phyloP scores from a whole-genome alignment of 345 rosid genomes.

The Rhodomyrtus tomentosa region DNA sequence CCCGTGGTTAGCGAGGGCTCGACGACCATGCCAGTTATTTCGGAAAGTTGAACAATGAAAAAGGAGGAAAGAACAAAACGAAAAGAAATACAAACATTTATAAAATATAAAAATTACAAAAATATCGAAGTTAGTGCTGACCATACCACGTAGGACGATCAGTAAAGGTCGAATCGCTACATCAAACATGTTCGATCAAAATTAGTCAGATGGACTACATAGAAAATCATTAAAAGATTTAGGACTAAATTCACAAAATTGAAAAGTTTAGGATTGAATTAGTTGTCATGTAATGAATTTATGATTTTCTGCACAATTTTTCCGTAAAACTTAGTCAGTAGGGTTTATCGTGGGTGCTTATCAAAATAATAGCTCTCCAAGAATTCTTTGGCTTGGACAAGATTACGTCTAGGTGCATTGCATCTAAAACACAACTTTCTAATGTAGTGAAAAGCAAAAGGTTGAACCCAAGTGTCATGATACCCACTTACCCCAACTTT shows the following conservation, averaged over 20 bases:
- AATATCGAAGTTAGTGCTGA: neutral
- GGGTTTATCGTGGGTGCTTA: neutral
- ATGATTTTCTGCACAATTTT: neutral
- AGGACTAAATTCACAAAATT: neutral
- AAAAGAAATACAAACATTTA: neutral
- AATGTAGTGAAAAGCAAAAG: neutral
- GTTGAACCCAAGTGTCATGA: neutral
- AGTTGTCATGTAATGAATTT: rapidly evolving
- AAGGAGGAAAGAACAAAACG: neutral
- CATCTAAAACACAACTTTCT: neutral
- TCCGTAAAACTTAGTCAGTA: neutral
- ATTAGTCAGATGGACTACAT: neutral
- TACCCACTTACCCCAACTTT: neutral
- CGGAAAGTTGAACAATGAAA: neutral
- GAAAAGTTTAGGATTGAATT: neutral
- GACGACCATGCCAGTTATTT: rapidly evolving
- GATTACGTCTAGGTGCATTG: neutral
- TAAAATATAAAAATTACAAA: neutral
- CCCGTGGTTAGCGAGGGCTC: neutral
- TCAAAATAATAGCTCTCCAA: neutral
- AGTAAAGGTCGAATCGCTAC: rapidly evolving
- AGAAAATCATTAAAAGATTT: neutral
- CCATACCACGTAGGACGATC: neutral
- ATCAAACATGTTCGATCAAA: neutral
- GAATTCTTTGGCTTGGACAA: neutral